Conservation (phyloP, 2,329 filamentous ascomycete genomes). For the Phoma sp. region DNA sequence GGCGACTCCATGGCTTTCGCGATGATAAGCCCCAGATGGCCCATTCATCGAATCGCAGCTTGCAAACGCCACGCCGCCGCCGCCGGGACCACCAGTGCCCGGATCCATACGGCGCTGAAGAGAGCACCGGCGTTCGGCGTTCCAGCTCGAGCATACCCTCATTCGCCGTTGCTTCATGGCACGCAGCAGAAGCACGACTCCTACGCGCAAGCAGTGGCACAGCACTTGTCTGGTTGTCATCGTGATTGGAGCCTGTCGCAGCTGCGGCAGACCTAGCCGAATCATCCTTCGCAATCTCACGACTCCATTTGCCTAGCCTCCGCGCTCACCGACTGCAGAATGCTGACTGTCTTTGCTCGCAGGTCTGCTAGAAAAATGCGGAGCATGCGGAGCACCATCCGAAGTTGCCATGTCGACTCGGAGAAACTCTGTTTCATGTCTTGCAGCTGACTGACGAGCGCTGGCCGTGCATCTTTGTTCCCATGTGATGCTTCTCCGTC, state of each 20-base stretch:
- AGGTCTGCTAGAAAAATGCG: constrained; percentile 14
- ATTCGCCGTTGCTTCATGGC: constrained; percentile 3
- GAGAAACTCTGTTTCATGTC: constrained; percentile 4
- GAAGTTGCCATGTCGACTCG: constrained; percentile 17
- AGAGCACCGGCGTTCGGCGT: constrained; percentile 4
- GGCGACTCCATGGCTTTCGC: constrained; percentile 42
- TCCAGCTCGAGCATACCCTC: background rate
- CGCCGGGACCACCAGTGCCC: constrained; percentile 1
- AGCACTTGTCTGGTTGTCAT: background rate
- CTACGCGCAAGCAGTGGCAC: constrained; percentile 24
- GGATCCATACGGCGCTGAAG: background rate
- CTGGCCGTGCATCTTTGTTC: background rate
- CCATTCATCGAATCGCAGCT: constrained; percentile 15
- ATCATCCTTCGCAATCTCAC: constrained; percentile 8
- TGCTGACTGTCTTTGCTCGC: background rate
- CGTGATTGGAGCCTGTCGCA: constrained; percentile 1
- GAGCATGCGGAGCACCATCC: background rate
- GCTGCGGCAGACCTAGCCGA: constrained; percentile 9
- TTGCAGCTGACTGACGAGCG: constrained; percentile 4
- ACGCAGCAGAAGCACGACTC: constrained; percentile 5
- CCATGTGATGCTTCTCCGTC: background rate
- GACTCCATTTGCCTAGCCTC: constrained; percentile 18
- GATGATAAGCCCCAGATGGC: constrained; percentile 14
- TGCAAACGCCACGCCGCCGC: constrained; percentile 3
- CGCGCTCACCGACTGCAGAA: constrained; percentile 16